Evolutionary conservation across 208 protist genomes (phyloP).

Genomic region (Trypanosomatidae sp.): DNA sequence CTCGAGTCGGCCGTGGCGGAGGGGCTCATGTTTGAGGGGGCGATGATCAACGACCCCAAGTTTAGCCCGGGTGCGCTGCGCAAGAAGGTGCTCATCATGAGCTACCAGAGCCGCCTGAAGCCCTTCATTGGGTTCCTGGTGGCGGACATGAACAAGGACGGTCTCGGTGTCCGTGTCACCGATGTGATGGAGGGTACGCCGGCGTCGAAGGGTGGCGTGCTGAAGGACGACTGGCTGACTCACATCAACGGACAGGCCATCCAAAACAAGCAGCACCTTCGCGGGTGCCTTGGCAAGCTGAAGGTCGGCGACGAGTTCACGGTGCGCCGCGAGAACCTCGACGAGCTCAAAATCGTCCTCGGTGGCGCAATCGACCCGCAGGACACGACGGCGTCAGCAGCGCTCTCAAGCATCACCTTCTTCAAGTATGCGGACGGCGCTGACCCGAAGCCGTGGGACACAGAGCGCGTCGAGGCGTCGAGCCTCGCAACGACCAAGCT

Average conservation of each 20-base stretch:
- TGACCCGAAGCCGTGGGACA: slow-evolving; percentile 69
- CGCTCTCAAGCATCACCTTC: slow-evolving; percentile 75
- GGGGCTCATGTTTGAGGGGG: slow-evolving; percentile 88
- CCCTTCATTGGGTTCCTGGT: slow-evolving; percentile 87
- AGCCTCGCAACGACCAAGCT: slow-evolving; percentile 30
- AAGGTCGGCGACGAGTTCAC: slow-evolving; percentile 84
- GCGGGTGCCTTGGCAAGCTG: slow-evolving; percentile 52
- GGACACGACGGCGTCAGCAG: slow-evolving; percentile 48
- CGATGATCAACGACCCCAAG: slow-evolving; percentile 86
- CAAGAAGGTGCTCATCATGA: slow-evolving; percentile 83
- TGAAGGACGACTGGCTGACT: slow-evolving; percentile 89
- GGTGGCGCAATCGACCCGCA: slow-evolving; percentile 72
- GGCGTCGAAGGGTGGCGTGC: slow-evolving; percentile 75
- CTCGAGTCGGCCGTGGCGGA: slow-evolving; percentile 69
- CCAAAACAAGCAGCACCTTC: slow-evolving; percentile 80
- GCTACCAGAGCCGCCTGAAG: slow-evolving; percentile 65
- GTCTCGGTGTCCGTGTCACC: slow-evolving; percentile 85
- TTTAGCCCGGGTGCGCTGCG: slow-evolving; percentile 84
- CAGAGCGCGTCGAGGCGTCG: slow-evolving; percentile 24
- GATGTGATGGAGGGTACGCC: slow-evolving; percentile 80
- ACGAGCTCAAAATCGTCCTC: slow-evolving; percentile 84
- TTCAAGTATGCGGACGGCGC: slow-evolving; percentile 59
- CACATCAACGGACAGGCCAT: slow-evolving; percentile 79
- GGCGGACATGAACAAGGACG: slow-evolving; percentile 89
- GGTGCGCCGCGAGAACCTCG: slow-evolving; percentile 79